phyloP scores from a whole-genome alignment of 2,329 filamentous ascomycete genomes.

The Bipolaris victoriae region DNA sequence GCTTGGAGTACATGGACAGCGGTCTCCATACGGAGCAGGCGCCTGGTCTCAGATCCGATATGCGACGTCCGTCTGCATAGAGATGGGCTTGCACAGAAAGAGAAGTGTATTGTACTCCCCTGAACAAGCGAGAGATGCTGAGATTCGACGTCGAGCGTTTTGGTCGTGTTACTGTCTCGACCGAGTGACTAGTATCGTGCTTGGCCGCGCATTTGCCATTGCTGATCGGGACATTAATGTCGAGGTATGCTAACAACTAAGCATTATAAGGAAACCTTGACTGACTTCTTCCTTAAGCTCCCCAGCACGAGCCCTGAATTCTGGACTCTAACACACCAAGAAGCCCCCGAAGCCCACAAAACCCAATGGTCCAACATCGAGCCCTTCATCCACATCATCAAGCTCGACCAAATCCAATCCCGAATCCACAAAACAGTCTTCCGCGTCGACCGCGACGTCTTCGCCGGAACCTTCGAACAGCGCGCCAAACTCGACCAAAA shows the following conservation, averaged over 20 bases:
- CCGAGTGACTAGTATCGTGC: slow-evolving; percentile 32
- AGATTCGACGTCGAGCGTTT: slow-evolving; percentile 33
- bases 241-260: slow-evolving; percentile 20
- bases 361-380: slow-evolving; percentile 31
- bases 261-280: not conserved
- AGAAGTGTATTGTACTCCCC: slow-evolving; percentile 22
- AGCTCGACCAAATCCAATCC: slow-evolving; percentile 33
- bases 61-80: slow-evolving; percentile 36
- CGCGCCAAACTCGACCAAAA: slow-evolving; percentile 27
- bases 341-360: slow-evolving; percentile 15
- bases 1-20: slow-evolving; percentile 34
- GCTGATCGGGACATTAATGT: slow-evolving; percentile 38
- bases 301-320: slow-evolving; percentile 27
- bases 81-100: slow-evolving; percentile 38
- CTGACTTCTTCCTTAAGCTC: slow-evolving; percentile 20
- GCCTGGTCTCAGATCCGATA: slow-evolving; percentile 38
- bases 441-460: slow-evolving; percentile 30
- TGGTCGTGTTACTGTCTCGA: slow-evolving; percentile 40
- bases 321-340: slow-evolving; percentile 32
- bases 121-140: slow-evolving; percentile 25
- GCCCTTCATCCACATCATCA: slow-evolving; percentile 38
- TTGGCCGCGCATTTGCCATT: slow-evolving; percentile 36
- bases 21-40: slow-evolving; percentile 37
- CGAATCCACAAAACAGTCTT: slow-evolving; percentile 35
- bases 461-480: slow-evolving; percentile 19